Evolutionary conservation across 768 basidiomycete genomes (phyloP).

Genomic region (Mycena belliarum): DNA sequence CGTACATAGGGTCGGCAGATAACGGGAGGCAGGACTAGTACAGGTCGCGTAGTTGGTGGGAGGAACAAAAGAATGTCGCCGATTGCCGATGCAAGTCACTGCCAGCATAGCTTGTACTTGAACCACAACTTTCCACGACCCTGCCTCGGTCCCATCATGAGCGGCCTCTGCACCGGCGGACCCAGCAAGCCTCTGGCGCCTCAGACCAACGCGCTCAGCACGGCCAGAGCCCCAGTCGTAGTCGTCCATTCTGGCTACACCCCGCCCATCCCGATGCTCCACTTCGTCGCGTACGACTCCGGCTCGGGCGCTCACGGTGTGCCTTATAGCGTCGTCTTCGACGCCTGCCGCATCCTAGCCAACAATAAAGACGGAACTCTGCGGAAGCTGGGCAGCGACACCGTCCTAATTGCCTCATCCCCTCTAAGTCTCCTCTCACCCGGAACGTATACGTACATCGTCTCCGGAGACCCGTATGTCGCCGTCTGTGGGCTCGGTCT

Average conservation of each 20-base stretch:
- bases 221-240: too few species aligned
- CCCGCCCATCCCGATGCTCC: background rate
- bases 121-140: too few species aligned
- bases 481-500: background rate
- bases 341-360: background rate
- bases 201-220: too few species aligned
- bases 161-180: too few species aligned
- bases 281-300: background rate
- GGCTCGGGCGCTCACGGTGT: background rate
- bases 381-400: background rate
- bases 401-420: background rate
- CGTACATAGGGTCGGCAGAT: too few species aligned
- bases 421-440: background rate
- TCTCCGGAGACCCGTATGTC: background rate
- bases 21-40: too few species aligned
- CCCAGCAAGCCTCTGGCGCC: too few species aligned
- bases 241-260: slow-evolving; percentile 6
- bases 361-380: background rate
- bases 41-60: too few species aligned
- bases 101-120: too few species aligned
- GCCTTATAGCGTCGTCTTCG: background rate
- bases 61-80: too few species aligned
- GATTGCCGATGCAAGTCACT: too few species aligned
- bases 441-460: slow-evolving; percentile 1
- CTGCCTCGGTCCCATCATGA: too few species aligned